Percentiles rank a stretch among this genome's conserved stretches.
These are phyloP conservation scores for Hippophae tibetana DNA, from an alignment of 306 rosid genomes.

Conservation along the genomic window DNA sequence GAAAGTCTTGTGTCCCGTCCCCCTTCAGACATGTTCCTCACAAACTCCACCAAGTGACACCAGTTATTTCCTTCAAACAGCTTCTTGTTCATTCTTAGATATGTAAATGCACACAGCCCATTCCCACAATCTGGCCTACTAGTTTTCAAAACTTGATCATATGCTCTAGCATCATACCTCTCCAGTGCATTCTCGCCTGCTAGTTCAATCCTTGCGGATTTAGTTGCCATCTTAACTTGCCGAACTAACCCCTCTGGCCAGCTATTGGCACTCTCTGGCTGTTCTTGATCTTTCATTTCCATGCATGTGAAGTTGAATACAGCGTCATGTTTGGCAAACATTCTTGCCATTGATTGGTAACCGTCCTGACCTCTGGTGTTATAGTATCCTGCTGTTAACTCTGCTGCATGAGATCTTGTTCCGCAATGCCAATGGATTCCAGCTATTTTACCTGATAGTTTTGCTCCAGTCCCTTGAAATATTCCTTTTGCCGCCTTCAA, in stretches of 20 bases:
- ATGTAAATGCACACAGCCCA: slow-evolving; percentile 71
- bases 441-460: slow-evolving; percentile 71
- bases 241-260: slow-evolving; percentile 79
- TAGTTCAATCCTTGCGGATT: slow-evolving; percentile 47
- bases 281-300: slow-evolving; percentile 84
- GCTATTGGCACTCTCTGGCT: slow-evolving; percentile 54
- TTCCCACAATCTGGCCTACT: slow-evolving; percentile 58
- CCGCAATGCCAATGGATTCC: slow-evolving; percentile 94
- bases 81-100: slow-evolving; percentile 71
- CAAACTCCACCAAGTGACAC: slow-evolving; percentile 67
- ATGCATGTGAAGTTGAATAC: slow-evolving; percentile 85
- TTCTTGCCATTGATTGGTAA: slow-evolving; percentile 51
- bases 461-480: slow-evolving; percentile 53
- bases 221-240: slow-evolving; percentile 67
- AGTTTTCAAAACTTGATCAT: slow-evolving; percentile 56
- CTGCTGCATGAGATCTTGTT: slow-evolving; percentile 78
- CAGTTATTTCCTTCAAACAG: slow-evolving; percentile 68
- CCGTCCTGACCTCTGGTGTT: slow-evolving; percentile 62
- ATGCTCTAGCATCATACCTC: slow-evolving; percentile 70
- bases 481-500: slow-evolving; percentile 57
- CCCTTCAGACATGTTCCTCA: slow-evolving; percentile 59
- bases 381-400: slow-evolving; percentile 82
- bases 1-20: slow-evolving; percentile 41
- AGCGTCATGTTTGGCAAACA: slow-evolving; percentile 54
- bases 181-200: slow-evolving; percentile 95